Evolutionary conservation across 495 filamentous ascomycete species (phyloP).

Genomic region (Daldinia grandis): DNA sequence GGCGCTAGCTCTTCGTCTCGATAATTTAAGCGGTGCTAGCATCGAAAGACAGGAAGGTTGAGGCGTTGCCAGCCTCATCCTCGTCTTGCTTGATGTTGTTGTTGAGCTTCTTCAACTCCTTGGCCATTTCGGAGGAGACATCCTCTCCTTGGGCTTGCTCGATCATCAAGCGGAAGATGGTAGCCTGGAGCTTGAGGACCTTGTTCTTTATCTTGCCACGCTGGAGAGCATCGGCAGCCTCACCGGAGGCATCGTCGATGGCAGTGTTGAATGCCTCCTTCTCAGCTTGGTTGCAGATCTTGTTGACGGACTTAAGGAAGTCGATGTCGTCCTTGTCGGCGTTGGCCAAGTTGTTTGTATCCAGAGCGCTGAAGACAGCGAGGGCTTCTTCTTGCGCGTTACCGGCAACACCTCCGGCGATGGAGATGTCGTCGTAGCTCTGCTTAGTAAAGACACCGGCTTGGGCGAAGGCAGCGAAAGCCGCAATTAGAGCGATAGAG

Average conservation of each 20-base stretch:
- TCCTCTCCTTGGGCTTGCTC: constrained; percentile 51
- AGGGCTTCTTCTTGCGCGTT: constrained; percentile 54
- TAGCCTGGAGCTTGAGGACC: constrained; percentile 58
- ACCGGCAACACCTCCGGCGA: constrained; percentile 55
- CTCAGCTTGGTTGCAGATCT: constrained; percentile 53
- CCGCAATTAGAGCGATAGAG: constrained; percentile 39
- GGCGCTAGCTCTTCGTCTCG: not conserved
- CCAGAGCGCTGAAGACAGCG: constrained; percentile 46
- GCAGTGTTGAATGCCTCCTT: constrained; percentile 51
- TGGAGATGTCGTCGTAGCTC: constrained; percentile 47
- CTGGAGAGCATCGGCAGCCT: constrained; percentile 51
- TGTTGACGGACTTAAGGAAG: constrained; percentile 52
- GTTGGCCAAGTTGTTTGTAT: constrained; percentile 48
- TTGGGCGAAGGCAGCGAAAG: constrained; percentile 33
- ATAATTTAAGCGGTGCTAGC: constrained; percentile 38
- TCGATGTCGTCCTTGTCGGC: constrained; percentile 50
- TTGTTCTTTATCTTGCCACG: constrained; percentile 66
- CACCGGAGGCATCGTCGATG: constrained; percentile 49
- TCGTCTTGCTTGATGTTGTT: constrained; percentile 56
- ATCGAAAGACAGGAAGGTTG: constrained; percentile 40
- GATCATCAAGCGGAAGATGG: constrained; percentile 47
- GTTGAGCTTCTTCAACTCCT: constrained; percentile 55
- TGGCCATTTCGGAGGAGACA: constrained; percentile 42
- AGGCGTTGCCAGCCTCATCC: constrained; percentile 47
- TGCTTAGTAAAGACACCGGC: constrained; percentile 45